Evolutionary conservation across 371 early-diverging fungal genomes (phyloP).

Genomic region (Fennellomyces sp.): DNA sequence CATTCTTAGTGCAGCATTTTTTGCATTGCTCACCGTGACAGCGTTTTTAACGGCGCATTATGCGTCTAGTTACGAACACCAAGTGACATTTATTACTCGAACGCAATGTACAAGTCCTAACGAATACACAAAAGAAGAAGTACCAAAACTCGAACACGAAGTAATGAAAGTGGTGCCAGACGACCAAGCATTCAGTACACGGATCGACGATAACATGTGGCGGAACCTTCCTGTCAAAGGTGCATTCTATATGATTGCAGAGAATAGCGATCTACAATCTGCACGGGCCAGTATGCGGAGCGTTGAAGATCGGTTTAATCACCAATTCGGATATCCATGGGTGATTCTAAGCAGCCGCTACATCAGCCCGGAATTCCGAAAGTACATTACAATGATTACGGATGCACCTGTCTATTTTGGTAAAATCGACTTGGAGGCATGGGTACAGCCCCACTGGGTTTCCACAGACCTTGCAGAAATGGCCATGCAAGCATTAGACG

Average conservation of each 20-base stretch:
- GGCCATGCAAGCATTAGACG: slow-evolving; percentile 19
- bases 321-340: slow-evolving; percentile 49
- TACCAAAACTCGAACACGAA: neutral
- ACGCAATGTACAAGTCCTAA: neutral
- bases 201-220: slow-evolving; percentile 23
- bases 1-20: neutral
- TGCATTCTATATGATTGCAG: slow-evolving; percentile 40
- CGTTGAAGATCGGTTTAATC: slow-evolving; percentile 53
- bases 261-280: slow-evolving; percentile 32
- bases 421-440: slow-evolving; percentile 39
- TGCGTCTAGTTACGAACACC: too few species aligned
- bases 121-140: neutral
- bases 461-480: slow-evolving; percentile 25
- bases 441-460: slow-evolving; percentile 50
- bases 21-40: neutral
- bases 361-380: slow-evolving; percentile 34
- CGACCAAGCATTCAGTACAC: neutral
- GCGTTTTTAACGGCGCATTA: too few species aligned
- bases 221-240: slow-evolving; percentile 34
- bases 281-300: slow-evolving; percentile 41
- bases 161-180: neutral
- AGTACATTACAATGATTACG: slow-evolving; percentile 25
- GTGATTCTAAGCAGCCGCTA: slow-evolving; percentile 43
- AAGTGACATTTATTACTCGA: neutral
- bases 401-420: slow-evolving; percentile 42